phyloP scores from a whole-genome alignment of 768 basidiomycete species.

The Lactarius trivialis region DNA sequence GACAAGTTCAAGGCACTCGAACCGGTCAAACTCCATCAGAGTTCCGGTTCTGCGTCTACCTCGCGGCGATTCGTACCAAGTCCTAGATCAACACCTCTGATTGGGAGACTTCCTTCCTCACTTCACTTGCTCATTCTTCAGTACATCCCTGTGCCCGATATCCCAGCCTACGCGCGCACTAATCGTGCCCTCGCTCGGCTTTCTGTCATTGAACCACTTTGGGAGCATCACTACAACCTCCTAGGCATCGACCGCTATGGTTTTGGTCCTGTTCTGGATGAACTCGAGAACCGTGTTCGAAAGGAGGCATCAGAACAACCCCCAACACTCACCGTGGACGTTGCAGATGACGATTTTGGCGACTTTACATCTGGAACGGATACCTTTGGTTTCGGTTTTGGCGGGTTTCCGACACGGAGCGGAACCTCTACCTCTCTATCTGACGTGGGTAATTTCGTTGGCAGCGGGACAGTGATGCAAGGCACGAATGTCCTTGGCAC shows the following conservation, averaged over 20 bases:
- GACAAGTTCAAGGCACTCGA: conserved; percentile 85
- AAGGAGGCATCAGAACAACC: conserved; percentile 40
- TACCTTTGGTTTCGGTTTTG: conserved; percentile 9
- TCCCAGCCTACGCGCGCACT: conserved; percentile 65
- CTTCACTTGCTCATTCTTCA: conserved; percentile 69
- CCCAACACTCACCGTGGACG: conserved; percentile 53
- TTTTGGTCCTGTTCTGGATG: conserved; percentile 47
- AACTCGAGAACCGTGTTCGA: conserved; percentile 47
- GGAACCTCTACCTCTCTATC: conserved; percentile 28
- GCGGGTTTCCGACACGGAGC: conserved; percentile 6
- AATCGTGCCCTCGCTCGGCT: conserved; percentile 59
- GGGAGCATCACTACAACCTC: conserved; percentile 67
- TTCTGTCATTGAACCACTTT: conserved; percentile 64
- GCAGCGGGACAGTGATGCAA: conserved; percentile 30
- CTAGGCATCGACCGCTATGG: conserved; percentile 45
- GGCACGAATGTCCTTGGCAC: conserved; percentile 32
- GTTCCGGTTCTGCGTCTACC: conserved; percentile 24
- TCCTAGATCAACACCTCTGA: conserved; percentile 30
- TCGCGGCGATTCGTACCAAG: neutral
- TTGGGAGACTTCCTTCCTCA: conserved; percentile 76
- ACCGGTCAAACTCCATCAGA: conserved; percentile 40
- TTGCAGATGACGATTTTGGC: conserved; percentile 81
- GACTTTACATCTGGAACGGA: conserved; percentile 55
- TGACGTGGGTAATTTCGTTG: conserved; percentile 46
- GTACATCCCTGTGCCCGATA: conserved; percentile 71